These are phyloP conservation scores for Sphaerobolus stellatus DNA, from an alignment of 1,284 basidiomycete species.

Conservation along the genomic window DNA sequence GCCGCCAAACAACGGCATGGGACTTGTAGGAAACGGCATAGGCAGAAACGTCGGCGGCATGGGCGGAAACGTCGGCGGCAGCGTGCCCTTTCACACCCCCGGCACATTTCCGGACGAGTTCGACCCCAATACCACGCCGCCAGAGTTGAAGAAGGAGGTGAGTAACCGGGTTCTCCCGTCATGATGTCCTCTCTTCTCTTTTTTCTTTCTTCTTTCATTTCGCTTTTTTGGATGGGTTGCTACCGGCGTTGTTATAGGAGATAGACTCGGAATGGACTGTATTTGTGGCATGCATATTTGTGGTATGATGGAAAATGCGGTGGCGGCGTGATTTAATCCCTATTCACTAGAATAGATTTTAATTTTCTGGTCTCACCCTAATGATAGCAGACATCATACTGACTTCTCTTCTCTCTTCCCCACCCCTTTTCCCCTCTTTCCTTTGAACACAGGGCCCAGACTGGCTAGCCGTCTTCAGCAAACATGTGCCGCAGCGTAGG, in stretches of 20 bases:
- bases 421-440: not conserved
- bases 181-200: constrained; percentile 3
- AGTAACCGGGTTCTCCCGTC: constrained; percentile 10
- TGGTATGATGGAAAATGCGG: too few relatives aligned
- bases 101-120: constrained; percentile 44
- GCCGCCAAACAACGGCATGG: too few relatives aligned
- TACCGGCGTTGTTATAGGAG: not conserved
- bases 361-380: not conserved
- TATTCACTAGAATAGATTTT: not conserved
- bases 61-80: not conserved
- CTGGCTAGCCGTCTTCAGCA: constrained; percentile 96
- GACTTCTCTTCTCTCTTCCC: not conserved
- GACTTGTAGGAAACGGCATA: too few relatives aligned
- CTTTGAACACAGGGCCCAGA: constrained; percentile 78
- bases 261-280: too few relatives aligned
- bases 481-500: constrained; percentile 70
- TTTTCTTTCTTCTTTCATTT: constrained; percentile 29
- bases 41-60: not conserved
- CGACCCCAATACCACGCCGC: constrained; percentile 46
- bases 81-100: not conserved
- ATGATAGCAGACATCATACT: constrained; percentile 37
- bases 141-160: constrained; percentile 44
- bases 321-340: too few relatives aligned
- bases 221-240: too few relatives aligned
- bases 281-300: too few relatives aligned